Evolutionary conservation across 371 early-diverging fungal genomes (phyloP).

Genomic region (Haplosporangium sp.): DNA sequence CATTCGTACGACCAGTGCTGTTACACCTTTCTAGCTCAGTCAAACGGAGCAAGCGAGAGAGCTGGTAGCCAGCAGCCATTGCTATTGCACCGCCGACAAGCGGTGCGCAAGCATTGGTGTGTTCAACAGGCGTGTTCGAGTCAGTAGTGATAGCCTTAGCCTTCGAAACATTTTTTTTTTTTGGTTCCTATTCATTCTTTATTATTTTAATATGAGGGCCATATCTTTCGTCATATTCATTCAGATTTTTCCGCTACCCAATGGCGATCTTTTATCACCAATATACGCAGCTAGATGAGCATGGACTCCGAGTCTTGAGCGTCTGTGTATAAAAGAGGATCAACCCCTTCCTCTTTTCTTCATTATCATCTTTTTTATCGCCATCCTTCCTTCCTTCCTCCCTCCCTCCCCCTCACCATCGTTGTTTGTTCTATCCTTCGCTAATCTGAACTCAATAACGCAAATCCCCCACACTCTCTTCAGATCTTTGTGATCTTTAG

Average conservation of each 20-base stretch:
- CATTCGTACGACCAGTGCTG: neutral
- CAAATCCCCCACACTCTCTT: no score
- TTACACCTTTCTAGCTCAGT: neutral
- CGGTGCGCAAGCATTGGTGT: no score
- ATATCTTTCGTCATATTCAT: no score
- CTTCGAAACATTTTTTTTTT: no score
- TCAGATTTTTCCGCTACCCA: no score
- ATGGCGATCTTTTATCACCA: no score
- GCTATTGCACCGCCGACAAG: no score
- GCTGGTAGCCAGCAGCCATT: neutral
- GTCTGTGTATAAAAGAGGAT: conserved; percentile 3
- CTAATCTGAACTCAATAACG: neutral
- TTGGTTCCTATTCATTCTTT: no score
- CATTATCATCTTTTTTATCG: neutral
- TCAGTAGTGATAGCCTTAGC: no score
- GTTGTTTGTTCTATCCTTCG: conserved; percentile 32
- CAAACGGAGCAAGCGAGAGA: neutral
- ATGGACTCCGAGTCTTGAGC: neutral
- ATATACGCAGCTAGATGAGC: neutral
- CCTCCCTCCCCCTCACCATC: neutral
- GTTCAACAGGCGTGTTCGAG: no score
- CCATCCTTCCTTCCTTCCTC: conserved; percentile 5
- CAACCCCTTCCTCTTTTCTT: conserved; percentile 2
- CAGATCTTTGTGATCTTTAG: no score
- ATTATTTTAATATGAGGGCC: no score